Percentiles rank a stretch among this genome's conserved stretches.
Evolutionary conservation across 2,329 filamentous ascomycete genomes (phyloP).

Genomic region (Orbilia quercus): DNA sequence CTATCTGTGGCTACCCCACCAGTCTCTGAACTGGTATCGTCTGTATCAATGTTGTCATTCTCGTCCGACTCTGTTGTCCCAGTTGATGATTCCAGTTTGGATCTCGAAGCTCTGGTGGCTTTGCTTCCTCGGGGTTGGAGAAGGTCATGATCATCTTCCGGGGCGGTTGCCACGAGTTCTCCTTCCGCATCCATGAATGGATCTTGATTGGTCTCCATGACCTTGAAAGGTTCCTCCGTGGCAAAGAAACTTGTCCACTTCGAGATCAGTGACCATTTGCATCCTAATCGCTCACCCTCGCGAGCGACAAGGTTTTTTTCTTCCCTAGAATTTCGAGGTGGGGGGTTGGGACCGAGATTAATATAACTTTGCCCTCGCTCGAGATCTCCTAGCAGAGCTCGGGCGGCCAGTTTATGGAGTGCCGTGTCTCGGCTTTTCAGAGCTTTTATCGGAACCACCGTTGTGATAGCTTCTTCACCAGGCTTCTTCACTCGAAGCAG

Average conservation of each 20-base stretch:
- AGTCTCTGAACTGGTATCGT: neutral
- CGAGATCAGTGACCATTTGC: constrained; percentile 31
- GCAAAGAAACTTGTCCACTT: constrained; percentile 31
- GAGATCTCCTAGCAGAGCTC: constrained; percentile 6
- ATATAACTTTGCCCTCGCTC: constrained; percentile 14
- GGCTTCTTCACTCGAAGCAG: constrained; percentile 3
- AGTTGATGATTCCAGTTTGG: neutral
- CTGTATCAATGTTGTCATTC: neutral
- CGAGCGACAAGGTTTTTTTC: neutral
- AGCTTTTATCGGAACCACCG: constrained; percentile 4
- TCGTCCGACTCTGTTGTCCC: neutral
- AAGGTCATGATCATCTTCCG: constrained; percentile 11
- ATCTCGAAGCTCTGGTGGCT: neutral
- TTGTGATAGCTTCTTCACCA: neutral
- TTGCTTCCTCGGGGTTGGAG: constrained; percentile 5
- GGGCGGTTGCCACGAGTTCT: neutral
- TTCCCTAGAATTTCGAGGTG: neutral
- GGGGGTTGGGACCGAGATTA: neutral
- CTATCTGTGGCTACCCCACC: neutral
- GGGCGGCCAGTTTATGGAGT: constrained; percentile 16
- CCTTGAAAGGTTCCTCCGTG: constrained; percentile 8
- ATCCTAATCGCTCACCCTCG: constrained; percentile 30
- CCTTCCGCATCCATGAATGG: constrained; percentile 12
- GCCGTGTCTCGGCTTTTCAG: neutral
- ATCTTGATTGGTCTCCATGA: neutral